Conservation (phyloP, 176 grass and related monocot genomes). For the Oryza glumipatula region DNA sequence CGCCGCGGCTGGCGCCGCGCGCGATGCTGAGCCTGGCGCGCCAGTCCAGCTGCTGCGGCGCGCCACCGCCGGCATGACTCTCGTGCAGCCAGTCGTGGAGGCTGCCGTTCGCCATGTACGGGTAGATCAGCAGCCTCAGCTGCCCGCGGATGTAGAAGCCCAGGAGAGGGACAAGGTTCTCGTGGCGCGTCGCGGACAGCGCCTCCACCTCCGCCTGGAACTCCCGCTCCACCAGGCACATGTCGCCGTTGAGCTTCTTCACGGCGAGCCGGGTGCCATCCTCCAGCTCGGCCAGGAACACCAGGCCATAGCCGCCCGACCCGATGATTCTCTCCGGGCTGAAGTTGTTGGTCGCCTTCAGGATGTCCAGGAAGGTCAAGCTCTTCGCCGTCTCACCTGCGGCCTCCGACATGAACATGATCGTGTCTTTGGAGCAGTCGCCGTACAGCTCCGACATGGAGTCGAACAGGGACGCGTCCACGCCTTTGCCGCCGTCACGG, state of each 20-base stretch:
- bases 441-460: no score
- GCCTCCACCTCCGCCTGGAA: slow-evolving; percentile 61
- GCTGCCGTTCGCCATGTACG: slow-evolving; percentile 72
- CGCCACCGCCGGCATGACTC: background rate
- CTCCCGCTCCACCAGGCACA: slow-evolving; percentile 57
- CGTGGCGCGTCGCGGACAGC: slow-evolving; percentile 49
- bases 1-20: slow-evolving; percentile 43
- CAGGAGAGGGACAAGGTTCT: slow-evolving; percentile 57
- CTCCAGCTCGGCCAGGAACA: slow-evolving; percentile 54
- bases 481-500: no score
- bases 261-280: slow-evolving; percentile 53
- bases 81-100: slow-evolving; percentile 61
- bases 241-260: slow-evolving; percentile 62
- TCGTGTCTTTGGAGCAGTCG: no score
- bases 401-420: no score
- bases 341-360: background rate
- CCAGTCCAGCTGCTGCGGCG: slow-evolving; percentile 38
- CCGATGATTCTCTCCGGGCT: slow-evolving; percentile 43
- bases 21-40: slow-evolving; percentile 46
- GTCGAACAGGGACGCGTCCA: no score
- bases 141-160: slow-evolving; percentile 55
- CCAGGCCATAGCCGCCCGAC: slow-evolving; percentile 47
- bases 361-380: no score
- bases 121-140: slow-evolving; percentile 54
- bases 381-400: no score